Base-by-base conservation (phyloP, 768 basidiomycete species). In the Lentinula guzmanii region DNA sequence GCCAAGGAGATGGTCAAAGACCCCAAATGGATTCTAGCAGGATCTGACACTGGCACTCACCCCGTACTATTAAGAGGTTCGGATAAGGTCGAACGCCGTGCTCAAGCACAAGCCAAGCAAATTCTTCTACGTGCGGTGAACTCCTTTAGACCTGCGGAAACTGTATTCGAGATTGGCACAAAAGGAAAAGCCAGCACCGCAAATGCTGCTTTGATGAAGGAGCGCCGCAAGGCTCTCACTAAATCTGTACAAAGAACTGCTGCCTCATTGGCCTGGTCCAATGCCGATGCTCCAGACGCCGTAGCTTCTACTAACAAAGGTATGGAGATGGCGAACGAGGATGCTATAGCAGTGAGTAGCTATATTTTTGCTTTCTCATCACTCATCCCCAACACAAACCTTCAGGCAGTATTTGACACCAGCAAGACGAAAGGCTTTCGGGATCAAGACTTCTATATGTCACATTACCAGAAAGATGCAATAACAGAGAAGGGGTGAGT, bases 371-470 rank as follows among this genome's bases (percentile, higher is more conserved):
- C n/a, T 53, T 58, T n/a, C 8, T 48, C 13, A 8, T 48, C 53
- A 68, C 57, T 34, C 46, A 21, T n/a, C 16, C 13, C 51, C 61
- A 18, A 62, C 34, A 37, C 35, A 37, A 31, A 35, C 56, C 42
- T 37, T 10, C 66, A 92, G 89, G 83, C 82, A 33, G 89, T 88
- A 11, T 92, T 93, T 64, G 82, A 87, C 24, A 78, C 79, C 43
- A 75, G 70, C 60, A 80, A 77, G 67, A 83, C 79, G 62, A 78
- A 77, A 15, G 76, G 74, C 45, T 95, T 80, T 73, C 84, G 85
- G 9, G 95, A 98, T 66, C 80, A 86, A 2, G 87, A 91, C 41
- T 96, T 93, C 68, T 98, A 95, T 74, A 86, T 98, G 84, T 90
- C 91, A 2, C 87, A 98, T 76, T 87, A 88, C 67, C 93, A 95